Conservation (phyloP, 345 rosid genomes). For the Reutealis trisperma region DNA sequence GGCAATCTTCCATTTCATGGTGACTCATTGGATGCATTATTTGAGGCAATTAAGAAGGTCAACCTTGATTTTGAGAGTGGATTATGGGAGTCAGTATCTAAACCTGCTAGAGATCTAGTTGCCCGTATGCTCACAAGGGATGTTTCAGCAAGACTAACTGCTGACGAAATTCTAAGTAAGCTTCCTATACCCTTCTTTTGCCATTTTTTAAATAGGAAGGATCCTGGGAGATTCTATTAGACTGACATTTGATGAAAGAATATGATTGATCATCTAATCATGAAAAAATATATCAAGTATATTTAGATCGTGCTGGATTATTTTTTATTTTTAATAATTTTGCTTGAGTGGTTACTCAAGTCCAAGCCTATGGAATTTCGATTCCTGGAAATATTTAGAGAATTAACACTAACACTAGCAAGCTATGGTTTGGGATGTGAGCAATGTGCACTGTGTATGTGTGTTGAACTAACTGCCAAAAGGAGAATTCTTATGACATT, state of each 20-base stretch:
- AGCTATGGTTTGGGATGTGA: not conserved
- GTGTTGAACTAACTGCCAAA: not conserved
- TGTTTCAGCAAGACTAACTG: constrained; percentile 19
- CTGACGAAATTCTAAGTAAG: constrained; percentile 21
- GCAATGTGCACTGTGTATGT: not conserved
- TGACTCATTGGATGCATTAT: constrained; percentile 16
- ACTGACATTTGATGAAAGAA: not conserved
- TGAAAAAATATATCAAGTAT: not conserved
- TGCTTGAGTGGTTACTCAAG: not conserved
- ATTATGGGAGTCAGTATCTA: constrained; percentile 14
- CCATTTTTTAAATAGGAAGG: not conserved
- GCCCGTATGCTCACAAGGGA: constrained; percentile 13
- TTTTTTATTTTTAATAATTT: not conserved
- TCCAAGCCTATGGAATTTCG: not conserved
- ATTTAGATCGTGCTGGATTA: not conserved
- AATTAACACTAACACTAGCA: not conserved
- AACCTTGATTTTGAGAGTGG: constrained; percentile 19
- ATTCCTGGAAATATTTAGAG: not conserved
- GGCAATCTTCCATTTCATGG: constrained; percentile 23
- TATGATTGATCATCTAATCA: not conserved
- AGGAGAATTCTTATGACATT: not conserved
- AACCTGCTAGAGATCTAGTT: constrained; percentile 16
- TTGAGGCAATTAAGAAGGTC: constrained; percentile 18
- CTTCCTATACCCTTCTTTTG: not conserved
- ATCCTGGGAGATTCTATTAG: not conserved